Evolutionary conservation across 148 eudicot genomes (phyloP).

Genomic region (Persicaria tinctoria): DNA sequence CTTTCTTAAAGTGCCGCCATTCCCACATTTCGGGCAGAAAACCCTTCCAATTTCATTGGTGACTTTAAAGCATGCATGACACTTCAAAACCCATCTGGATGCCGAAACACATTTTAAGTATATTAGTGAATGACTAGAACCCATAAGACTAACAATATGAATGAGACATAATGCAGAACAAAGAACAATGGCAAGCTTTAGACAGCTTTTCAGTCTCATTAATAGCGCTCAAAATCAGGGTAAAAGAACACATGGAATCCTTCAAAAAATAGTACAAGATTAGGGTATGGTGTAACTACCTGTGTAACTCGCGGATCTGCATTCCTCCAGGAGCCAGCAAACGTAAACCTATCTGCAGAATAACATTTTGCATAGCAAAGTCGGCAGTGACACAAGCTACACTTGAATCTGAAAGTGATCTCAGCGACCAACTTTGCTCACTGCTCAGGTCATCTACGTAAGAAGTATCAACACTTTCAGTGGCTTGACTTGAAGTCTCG

Average conservation of each 20-base stretch:
- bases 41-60: conserved; percentile 75
- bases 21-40: conserved; percentile 91
- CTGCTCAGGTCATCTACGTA: conserved; percentile 61
- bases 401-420: conserved; percentile 81
- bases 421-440: conserved; percentile 87
- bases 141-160: not conserved
- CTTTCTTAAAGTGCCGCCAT: conserved; percentile 93
- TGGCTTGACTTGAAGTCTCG: conserved; percentile 36
- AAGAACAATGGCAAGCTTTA: not conserved
- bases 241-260: not conserved
- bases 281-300: conserved; percentile 28
- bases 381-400: conserved; percentile 92
- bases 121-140: not conserved
- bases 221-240: not conserved
- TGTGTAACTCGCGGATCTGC: conserved; percentile 95
- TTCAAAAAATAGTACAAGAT: not conserved
- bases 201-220: not conserved
- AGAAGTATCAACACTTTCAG: conserved; percentile 48
- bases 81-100: conserved; percentile 87
- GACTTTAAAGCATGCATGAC: conserved; percentile 88
- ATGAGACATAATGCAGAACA: not conserved
- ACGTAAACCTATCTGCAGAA: conserved; percentile 90
- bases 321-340: conserved; percentile 95
- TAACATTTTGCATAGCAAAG: conserved; percentile 97
- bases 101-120: not conserved